Conservation (phyloP, 2,329 filamentous ascomycete species). For the Colletotrichum theobromicola region DNA sequence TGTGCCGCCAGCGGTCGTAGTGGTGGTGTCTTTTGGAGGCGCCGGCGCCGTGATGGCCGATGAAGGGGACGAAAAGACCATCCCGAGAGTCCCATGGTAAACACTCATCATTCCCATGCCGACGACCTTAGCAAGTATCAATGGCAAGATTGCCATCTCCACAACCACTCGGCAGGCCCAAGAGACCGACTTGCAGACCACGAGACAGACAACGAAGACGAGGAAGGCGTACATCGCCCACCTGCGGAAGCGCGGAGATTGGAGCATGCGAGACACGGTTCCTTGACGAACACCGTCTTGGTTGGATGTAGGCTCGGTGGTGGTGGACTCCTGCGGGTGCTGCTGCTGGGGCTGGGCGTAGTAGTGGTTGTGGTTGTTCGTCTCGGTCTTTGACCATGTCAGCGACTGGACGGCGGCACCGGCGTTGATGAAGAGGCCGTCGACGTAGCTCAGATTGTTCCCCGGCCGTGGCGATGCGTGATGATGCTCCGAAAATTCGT, state of each 20-base stretch:
- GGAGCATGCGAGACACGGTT: not conserved
- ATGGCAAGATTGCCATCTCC: not conserved
- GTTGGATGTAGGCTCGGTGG: not conserved
- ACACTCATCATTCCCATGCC: not conserved
- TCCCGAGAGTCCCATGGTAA: not conserved
- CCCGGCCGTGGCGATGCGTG: not conserved
- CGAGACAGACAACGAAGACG: not conserved
- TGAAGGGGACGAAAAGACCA: not conserved
- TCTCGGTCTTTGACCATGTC: not conserved
- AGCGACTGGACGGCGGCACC: not conserved
- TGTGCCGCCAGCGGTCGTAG: not conserved
- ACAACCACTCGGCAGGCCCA: not conserved
- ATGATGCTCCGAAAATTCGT: not conserved
- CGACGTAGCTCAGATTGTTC: not conserved
- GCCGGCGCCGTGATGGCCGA: not conserved
- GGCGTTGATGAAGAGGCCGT: not conserved
- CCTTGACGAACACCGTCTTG: not conserved
- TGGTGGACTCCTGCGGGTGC: too few relatives aligned
- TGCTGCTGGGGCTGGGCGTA: not conserved
- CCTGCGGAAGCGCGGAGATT: not conserved
- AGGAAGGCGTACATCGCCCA: not conserved
- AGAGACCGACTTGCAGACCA: not conserved
- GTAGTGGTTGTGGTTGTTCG: not conserved
- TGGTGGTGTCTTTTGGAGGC: not conserved
- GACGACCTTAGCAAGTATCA: not conserved